Base-by-base conservation (phyloP, 495 filamentous ascomycete genomes). In the Oleoguttula mirabilis region DNA sequence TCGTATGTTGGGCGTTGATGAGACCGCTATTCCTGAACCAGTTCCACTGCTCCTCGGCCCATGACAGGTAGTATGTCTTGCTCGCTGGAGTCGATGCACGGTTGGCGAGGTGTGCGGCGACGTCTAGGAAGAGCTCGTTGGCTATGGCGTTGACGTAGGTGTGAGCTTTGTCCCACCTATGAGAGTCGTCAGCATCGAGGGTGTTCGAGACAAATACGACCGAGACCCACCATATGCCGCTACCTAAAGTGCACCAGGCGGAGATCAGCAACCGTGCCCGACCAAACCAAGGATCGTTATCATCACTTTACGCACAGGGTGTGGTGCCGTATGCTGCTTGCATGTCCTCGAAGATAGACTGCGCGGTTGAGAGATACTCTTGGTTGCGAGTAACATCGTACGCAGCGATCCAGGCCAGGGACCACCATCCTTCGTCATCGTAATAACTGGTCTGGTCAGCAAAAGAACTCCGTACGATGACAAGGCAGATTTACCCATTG, bases 21-120 rank as follows among this genome's bases (percentile, higher is more conserved):
- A 88, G 68, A 3, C 76, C 79, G 38, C 68, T 73, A 10, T 57
- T 45, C 36, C 68, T 59, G 60, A 88, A 86, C 81, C 81, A 87
- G 12, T 64, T 50, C 80, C 81, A 86, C 50, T 77, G 60, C 7
- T 60, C 57, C 40, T 61, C 41, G 6, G 80, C 82, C 50, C 70
- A 45, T 6, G 75, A 55, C 56, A 78, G 82, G 21, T 72, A 63
- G 8, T 60, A 48, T 48, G 70, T 71, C 60, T 77, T 82, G 19
- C 58, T 66, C 7, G 32, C 12, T 30, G 8, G 8, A 2, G 55
- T 55, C 14, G 47, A 54, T 10, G 61, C 47, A 10, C 82, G 73
- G 55, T 82, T 83, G 24, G 80, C 79, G n/a, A 88, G 73, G 35
- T 78, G 74, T n/a, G 83, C 78, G 3, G 79, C 81, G 3, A 82